Percentiles rank a stretch among this genome's conserved stretches.
These are phyloP conservation scores for Tephrocybe sp. DNA, from an alignment of 768 basidiomycete species.

Conservation along the genomic window DNA sequence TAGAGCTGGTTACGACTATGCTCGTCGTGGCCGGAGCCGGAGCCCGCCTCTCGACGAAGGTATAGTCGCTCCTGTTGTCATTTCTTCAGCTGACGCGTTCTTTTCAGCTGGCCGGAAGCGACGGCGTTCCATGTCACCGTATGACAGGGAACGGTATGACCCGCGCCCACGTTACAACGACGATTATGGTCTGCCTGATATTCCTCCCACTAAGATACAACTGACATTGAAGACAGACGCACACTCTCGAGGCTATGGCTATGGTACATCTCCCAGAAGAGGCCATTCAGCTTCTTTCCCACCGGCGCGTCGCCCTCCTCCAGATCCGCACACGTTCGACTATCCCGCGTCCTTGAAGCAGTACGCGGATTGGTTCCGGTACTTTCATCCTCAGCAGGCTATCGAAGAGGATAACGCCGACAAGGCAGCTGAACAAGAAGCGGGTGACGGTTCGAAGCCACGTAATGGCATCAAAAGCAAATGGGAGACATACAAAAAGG, in stretches of 20 bases:
- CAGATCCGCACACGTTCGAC: constrained; percentile 80
- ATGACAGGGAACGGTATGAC: constrained; percentile 81
- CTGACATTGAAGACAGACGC: too few relatives aligned
- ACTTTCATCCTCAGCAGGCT: constrained; percentile 71
- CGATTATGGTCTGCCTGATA: constrained; percentile 64
- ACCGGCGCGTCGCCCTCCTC: constrained; percentile 60
- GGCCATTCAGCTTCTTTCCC: constrained; percentile 50
- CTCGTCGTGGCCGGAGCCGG: constrained; percentile 72
- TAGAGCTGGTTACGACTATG: constrained; percentile 65
- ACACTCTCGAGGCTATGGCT: constrained; percentile 65
- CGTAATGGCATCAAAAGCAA: constrained; percentile 79
- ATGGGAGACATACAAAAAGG: constrained; percentile 95
- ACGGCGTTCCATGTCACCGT: constrained; percentile 78
- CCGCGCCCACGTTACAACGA: constrained; percentile 81
- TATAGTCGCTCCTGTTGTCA: constrained; percentile 22
- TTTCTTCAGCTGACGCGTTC: neutral
- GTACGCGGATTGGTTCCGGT: constrained; percentile 88
- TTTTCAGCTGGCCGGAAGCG: constrained; percentile 66
- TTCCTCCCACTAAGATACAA: constrained; percentile 6
- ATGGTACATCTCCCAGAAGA: constrained; percentile 60
- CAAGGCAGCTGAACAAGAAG: constrained; percentile 82
- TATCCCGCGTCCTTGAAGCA: constrained; percentile 82
- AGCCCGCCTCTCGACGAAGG: constrained; percentile 75
- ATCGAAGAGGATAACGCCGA: constrained; percentile 82
- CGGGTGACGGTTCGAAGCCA: constrained; percentile 79